These are phyloP conservation scores for Diaporthe destruens DNA, from an alignment of 2,329 filamentous ascomycete species.

Conservation along the genomic window DNA sequence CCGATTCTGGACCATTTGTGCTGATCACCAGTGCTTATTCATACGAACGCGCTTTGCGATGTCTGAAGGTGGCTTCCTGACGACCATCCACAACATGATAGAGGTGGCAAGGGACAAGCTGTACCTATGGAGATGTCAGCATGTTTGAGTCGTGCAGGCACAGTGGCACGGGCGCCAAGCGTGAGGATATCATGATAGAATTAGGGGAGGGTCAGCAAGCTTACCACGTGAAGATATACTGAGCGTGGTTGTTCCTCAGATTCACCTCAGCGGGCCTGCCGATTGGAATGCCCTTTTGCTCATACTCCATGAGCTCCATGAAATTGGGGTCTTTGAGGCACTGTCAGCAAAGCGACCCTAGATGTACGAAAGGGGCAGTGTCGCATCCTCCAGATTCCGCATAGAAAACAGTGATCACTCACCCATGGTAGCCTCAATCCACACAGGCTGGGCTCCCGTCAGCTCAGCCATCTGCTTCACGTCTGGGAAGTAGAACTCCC, in stretches of 20 bases:
- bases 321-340: constrained; percentile 77
- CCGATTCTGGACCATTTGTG: constrained; percentile 42
- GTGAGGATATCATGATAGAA: not conserved
- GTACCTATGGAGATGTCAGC: constrained; percentile 71
- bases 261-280: constrained; percentile 91
- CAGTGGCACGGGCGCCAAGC: not conserved
- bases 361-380: constrained; percentile 38
- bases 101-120: constrained; percentile 85
- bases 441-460: constrained; percentile 87
- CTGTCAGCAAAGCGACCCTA: constrained; percentile 41
- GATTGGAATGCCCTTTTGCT: constrained; percentile 87
- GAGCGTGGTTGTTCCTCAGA: constrained; percentile 93
- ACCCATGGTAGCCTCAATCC: constrained; percentile 98
- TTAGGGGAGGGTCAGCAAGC: constrained; percentile 48
- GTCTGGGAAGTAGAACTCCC: constrained; percentile 95
- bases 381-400: not conserved
- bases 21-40: constrained; percentile 76
- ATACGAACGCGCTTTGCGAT: constrained; percentile 80
- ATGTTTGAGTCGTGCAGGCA: constrained; percentile 12
- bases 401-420: constrained; percentile 48
- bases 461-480: constrained; percentile 89
- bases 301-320: constrained; percentile 79
- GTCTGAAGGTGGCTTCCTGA: constrained; percentile 85
- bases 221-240: constrained; percentile 99
- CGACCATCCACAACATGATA: constrained; percentile 96